phyloP scores from a whole-genome alignment of 495 filamentous ascomycete genomes.

The Aspergillus funiculosus region DNA sequence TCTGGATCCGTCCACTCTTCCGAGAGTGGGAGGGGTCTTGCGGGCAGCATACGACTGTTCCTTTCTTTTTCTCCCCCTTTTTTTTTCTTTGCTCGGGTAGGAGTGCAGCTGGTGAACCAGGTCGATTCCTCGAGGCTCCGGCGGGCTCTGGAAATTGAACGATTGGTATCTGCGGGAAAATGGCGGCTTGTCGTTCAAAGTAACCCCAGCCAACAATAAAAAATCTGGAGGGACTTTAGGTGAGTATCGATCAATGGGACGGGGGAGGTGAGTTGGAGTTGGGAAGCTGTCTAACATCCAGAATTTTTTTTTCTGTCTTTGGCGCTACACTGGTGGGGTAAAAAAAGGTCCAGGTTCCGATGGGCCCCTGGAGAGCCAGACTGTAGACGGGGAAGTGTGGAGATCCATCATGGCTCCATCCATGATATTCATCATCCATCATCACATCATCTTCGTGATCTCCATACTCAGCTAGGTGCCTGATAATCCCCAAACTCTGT shows the following conservation, averaged over 20 bases:
- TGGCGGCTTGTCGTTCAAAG: too few species aligned
- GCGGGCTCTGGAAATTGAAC: too few species aligned
- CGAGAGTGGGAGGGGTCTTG: conserved; percentile 50
- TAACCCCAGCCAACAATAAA: neutral
- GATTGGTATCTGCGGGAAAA: too few species aligned
- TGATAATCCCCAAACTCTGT: neutral
- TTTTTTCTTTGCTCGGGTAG: conserved; percentile 2
- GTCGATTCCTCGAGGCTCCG: neutral
- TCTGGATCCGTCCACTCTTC: conserved; percentile 54
- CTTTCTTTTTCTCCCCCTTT: neutral
- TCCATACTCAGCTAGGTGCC: neutral
- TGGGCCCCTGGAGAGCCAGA: conserved; percentile 1
- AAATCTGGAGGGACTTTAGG: neutral
- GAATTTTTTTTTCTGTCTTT: neutral
- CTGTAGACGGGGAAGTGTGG: conserved; percentile 2
- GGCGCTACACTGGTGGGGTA: conserved; percentile 3
- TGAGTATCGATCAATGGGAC: too few species aligned
- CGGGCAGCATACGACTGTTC: conserved; percentile 16
- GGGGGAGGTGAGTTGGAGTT: too few species aligned
- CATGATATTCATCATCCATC: neutral
- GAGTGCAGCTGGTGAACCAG: neutral
- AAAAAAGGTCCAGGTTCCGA: conserved; percentile 3
- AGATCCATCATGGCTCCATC: neutral
- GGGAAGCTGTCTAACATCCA: too few species aligned
- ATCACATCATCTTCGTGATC: neutral